Evolutionary conservation across 2,329 filamentous ascomycete genomes (phyloP).

Genomic region (Drechslerella coelobrocha): DNA sequence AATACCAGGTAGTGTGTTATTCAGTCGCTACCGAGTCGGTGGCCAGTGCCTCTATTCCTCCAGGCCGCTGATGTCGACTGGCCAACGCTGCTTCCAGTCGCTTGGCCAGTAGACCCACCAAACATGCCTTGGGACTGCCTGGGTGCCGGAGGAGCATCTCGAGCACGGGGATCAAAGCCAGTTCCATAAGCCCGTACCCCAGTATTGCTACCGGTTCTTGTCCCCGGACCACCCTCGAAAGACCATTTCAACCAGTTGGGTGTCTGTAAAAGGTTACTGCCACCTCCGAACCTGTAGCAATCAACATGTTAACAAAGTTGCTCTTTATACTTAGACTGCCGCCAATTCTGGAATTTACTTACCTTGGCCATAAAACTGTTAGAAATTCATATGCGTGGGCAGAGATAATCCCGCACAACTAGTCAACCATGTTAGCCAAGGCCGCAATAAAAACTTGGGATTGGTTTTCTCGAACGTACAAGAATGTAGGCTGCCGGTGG

Average conservation of each 20-base stretch:
- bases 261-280: conserved; percentile 76
- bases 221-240: conserved; percentile 70
- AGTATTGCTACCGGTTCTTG: conserved; percentile 58
- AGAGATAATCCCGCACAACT: conserved; percentile 79
- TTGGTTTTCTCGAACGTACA: neutral
- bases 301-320: neutral
- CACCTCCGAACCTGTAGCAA: conserved; percentile 73
- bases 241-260: conserved; percentile 74
- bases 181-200: conserved; percentile 39
- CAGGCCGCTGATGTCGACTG: conserved; percentile 70
- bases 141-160: conserved; percentile 58
- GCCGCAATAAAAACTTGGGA: neutral
- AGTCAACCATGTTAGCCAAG: conserved; percentile 55
- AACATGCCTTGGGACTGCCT: conserved; percentile 53
- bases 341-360: neutral
- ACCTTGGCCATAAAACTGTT: conserved; percentile 78
- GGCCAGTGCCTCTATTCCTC: conserved; percentile 69
- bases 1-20: no score
- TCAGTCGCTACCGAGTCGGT: conserved; percentile 64
- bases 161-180: conserved; percentile 56
- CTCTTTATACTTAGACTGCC: neutral
- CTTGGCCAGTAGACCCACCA: conserved; percentile 51
- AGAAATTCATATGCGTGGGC: conserved; percentile 92
- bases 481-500: conserved; percentile 20
- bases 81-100: conserved; percentile 57